A percentile compares a stretch with the other conserved stretches of the same genome.
Evolutionary conservation across 2,329 filamentous ascomycete species (phyloP).

Genomic region (Rutstroemia sp.): DNA sequence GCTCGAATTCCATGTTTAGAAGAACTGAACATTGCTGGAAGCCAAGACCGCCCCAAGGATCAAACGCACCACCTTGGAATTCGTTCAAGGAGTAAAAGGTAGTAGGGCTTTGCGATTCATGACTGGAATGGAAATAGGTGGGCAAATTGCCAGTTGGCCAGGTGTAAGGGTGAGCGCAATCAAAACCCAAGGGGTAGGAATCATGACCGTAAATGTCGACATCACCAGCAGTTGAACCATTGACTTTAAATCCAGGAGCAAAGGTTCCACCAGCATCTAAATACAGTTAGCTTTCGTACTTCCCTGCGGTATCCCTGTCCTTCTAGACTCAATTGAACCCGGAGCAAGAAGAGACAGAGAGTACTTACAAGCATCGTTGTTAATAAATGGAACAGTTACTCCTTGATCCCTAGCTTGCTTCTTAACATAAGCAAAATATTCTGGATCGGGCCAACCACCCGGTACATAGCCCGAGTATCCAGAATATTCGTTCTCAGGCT

Average conservation of each 20-base stretch:
- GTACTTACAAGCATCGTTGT: constrained; percentile 53
- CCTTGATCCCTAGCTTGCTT: constrained; percentile 61
- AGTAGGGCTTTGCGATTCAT: constrained; percentile 53
- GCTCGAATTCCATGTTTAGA: constrained; percentile 65
- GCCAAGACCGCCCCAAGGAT: constrained; percentile 66
- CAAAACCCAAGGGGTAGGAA: constrained; percentile 38
- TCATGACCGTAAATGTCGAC: constrained; percentile 34
- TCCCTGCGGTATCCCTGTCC: background rate
- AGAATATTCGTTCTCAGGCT: constrained; percentile 78
- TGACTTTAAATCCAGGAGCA: constrained; percentile 22
- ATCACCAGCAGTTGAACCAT: constrained; percentile 26
- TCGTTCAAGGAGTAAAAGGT: constrained; percentile 56
- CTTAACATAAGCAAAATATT: constrained; percentile 65
- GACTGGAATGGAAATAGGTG: constrained; percentile 44
- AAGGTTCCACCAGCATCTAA: constrained; percentile 22
- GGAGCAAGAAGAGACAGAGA: background rate
- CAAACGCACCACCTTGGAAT: constrained; percentile 66
- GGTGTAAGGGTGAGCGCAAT: constrained; percentile 38
- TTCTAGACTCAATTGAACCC: background rate
- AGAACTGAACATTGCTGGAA: constrained; percentile 60
- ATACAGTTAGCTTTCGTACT: constrained; percentile 1
- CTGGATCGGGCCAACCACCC: constrained; percentile 52
- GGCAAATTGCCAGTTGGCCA: constrained; percentile 54
- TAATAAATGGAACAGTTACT: constrained; percentile 67
- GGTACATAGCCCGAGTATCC: constrained; percentile 38